Evolutionary conservation across 148 eudicot species (phyloP).

Genomic region (Rhododendron ferrugineum): DNA sequence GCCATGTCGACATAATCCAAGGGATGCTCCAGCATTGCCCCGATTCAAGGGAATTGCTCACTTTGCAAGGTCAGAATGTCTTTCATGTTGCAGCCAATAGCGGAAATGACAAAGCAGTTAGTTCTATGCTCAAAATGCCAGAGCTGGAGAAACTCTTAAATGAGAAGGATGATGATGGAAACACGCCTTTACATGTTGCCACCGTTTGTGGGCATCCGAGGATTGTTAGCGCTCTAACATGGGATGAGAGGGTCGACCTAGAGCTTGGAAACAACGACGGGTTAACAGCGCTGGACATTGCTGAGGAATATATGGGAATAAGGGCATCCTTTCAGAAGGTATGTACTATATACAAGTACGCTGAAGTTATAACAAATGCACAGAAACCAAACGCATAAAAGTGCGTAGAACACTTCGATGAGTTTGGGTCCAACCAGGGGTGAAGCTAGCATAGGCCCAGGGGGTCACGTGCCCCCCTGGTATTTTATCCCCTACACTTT

Average conservation of each 20-base stretch:
- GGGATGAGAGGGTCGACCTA: slow-evolving; percentile 14
- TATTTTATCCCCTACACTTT: too few relatives aligned
- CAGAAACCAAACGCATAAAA: neutral
- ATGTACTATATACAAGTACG: neutral
- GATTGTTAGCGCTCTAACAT: slow-evolving; percentile 10
- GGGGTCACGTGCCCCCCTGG: too few relatives aligned
- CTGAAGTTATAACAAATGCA: neutral
- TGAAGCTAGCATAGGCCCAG: too few relatives aligned
- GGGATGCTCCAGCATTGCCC: too few relatives aligned
- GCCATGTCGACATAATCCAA: too few relatives aligned
- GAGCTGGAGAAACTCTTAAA: slow-evolving; percentile 19
- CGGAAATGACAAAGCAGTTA: too few relatives aligned
- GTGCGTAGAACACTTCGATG: too few relatives aligned
- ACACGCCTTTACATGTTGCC: slow-evolving; percentile 30
- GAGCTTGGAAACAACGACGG: slow-evolving; percentile 13
- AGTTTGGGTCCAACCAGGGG: too few relatives aligned
- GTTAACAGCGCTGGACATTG: slow-evolving; percentile 26
- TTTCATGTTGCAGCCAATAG: too few relatives aligned
- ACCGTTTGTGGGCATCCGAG: slow-evolving; percentile 14
- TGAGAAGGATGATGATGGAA: slow-evolving; percentile 26
- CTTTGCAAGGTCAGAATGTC: too few relatives aligned
- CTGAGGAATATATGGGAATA: slow-evolving; percentile 20
- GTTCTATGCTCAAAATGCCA: slow-evolving; percentile 12
- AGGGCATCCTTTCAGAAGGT: slow-evolving; percentile 20
- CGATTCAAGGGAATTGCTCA: too few relatives aligned